Evolutionary conservation across 148 eudicot genomes (phyloP).

Genomic region (Cornus kousa): DNA sequence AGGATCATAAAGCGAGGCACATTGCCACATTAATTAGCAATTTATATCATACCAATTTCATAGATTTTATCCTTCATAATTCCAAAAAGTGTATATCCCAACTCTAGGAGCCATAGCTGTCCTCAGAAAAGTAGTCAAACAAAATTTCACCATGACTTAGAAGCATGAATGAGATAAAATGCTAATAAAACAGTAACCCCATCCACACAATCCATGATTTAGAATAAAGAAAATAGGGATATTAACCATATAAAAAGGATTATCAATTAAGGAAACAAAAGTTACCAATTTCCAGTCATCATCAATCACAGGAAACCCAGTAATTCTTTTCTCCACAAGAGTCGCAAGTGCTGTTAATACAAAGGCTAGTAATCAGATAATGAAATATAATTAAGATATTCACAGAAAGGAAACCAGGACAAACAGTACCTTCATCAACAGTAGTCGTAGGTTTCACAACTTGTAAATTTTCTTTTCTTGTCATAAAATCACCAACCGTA

Average conservation of each 20-base stretch:
- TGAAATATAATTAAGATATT: neutral
- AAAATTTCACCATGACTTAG: constrained; percentile 5
- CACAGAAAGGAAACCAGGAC: neutral
- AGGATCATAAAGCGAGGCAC: neutral
- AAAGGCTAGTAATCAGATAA: constrained; percentile 3
- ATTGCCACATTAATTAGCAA: neutral
- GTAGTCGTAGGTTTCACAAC: constrained; percentile 46
- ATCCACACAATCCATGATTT: constrained; percentile 3
- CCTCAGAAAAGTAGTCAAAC: neutral
- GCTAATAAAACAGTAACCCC: neutral
- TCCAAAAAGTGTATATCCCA: neutral
- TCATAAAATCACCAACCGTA: constrained; percentile 58
- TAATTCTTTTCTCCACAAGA: constrained; percentile 63
- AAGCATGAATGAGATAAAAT: neutral
- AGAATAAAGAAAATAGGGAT: neutral
- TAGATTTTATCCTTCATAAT: neutral
- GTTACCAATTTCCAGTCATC: constrained; percentile 83
- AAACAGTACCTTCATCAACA: constrained; percentile 44
- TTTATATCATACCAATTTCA: neutral
- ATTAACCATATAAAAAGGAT: neutral
- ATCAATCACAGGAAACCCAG: constrained; percentile 72
- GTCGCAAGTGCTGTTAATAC: constrained; percentile 40
- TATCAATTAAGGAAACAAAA: constrained; percentile 1
- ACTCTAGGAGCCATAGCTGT: neutral
- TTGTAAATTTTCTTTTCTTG: constrained; percentile 38